phyloP scores from a whole-genome alignment of 805 yeast species.

The Komagataella populi region DNA sequence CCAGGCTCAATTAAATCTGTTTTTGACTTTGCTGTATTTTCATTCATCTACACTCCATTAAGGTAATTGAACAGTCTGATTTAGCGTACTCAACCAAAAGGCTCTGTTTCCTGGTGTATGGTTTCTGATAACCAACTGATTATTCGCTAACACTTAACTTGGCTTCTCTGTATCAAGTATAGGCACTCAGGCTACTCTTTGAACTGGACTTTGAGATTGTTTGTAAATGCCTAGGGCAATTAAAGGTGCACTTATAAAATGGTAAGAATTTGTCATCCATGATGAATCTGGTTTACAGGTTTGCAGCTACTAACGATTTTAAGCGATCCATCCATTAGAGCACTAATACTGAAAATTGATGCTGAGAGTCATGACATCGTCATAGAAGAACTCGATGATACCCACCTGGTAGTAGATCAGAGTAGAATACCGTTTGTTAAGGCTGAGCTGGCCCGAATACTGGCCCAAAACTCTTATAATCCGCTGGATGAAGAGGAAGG shows the following conservation, averaged over 20 bases:
- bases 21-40: neutral
- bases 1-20: neutral
- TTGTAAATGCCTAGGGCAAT: constrained; percentile 35
- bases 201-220: neutral
- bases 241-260: constrained; percentile 38
- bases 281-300: neutral
- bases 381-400: constrained; percentile 78
- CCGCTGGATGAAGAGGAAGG: constrained; percentile 62
- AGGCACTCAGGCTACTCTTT: neutral
- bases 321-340: constrained; percentile 86
- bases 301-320: constrained; percentile 1
- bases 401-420: constrained; percentile 74
- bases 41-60: neutral
- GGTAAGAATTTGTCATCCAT: constrained; percentile 10
- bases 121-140: neutral
- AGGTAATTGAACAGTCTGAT: neutral
- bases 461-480: constrained; percentile 76
- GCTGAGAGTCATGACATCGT: constrained; percentile 56
- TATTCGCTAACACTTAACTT: neutral
- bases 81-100: neutral
- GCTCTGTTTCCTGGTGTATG: neutral
- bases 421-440: constrained; percentile 67
- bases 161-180: neutral
- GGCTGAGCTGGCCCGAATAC: constrained; percentile 56
- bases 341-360: constrained; percentile 76